Conservation (phyloP, 345 rosid genomes). For the Salix brachista region DNA sequence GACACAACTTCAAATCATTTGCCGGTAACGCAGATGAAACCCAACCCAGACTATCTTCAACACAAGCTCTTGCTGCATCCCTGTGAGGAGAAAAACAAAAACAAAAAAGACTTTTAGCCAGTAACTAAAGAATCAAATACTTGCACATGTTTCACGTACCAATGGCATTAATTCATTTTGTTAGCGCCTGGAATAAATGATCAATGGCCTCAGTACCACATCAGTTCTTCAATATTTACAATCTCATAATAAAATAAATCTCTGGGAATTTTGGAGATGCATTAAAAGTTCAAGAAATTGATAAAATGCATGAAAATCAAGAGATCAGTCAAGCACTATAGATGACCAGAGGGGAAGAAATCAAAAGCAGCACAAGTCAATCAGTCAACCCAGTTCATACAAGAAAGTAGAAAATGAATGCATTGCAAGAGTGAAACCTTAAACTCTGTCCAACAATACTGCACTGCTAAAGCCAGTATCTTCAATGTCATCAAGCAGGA, state of each 20-base stretch:
- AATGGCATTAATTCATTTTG: neutral
- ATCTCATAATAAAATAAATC: neutral
- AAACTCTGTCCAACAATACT: neutral
- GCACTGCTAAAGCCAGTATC: neutral
- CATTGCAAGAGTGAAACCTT: neutral
- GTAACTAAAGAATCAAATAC: constrained; percentile 3
- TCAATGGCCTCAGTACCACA: neutral
- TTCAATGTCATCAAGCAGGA: neutral
- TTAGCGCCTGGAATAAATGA: neutral
- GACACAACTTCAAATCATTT: constrained; percentile 53
- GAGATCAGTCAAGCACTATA: neutral
- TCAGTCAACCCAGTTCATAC: neutral
- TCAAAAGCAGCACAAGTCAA: neutral
- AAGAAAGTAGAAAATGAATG: neutral
- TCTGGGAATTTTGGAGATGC: neutral
- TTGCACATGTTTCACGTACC: neutral
- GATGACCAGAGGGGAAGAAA: neutral
- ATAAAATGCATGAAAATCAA: neutral
- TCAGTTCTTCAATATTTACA: neutral
- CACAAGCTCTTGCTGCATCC: constrained; percentile 58
- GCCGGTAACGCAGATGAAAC: constrained; percentile 53
- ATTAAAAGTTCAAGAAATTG: neutral
- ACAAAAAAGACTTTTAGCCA: constrained; percentile 5
- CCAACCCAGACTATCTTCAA: constrained; percentile 56
- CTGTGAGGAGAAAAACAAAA: constrained; percentile 31